These are phyloP conservation scores for Coniella vitis DNA, from an alignment of 2,329 filamentous ascomycete species.

Conservation along the genomic window DNA sequence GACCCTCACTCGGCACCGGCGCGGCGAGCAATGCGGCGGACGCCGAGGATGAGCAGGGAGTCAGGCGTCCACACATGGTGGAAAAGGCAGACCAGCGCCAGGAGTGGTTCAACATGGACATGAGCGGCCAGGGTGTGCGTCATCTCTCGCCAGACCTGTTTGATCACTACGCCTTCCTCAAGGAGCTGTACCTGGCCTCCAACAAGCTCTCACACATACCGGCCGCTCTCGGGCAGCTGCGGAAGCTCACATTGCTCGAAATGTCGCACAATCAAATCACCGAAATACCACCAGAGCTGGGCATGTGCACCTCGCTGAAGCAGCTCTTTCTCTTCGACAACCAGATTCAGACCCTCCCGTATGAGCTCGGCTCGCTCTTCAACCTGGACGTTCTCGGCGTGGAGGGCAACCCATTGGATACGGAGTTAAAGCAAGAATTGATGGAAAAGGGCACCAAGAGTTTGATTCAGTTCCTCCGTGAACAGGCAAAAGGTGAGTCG, in stretches of 20 bases:
- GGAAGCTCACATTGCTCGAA: conserved; percentile 76
- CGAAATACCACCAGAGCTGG: conserved; percentile 80
- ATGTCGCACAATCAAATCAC: conserved; percentile 81
- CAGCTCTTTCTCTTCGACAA: conserved; percentile 87
- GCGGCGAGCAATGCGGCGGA: conserved; percentile 41
- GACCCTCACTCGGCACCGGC: conserved; percentile 43
- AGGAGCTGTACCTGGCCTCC: conserved; percentile 86
- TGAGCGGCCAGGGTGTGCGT: conserved; percentile 90
- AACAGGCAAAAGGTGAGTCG: conserved; percentile 72
- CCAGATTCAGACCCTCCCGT: conserved; percentile 72
- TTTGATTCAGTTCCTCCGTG: conserved; percentile 74
- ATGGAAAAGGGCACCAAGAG: conserved; percentile 83
- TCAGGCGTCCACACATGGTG: conserved; percentile 57
- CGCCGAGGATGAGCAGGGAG: conserved; percentile 50
- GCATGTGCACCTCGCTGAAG: conserved; percentile 92
- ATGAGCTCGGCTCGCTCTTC: conserved; percentile 82
- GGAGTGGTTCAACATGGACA: conserved; percentile 88
- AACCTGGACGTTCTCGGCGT: conserved; percentile 84
- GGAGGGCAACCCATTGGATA: conserved; percentile 81
- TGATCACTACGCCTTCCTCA: conserved; percentile 74
- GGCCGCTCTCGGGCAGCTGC: conserved; percentile 71
- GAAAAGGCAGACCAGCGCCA: conserved; percentile 63
- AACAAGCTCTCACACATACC: conserved; percentile 84
- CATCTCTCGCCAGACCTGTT: conserved; percentile 76
- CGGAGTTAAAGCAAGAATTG: conserved; percentile 70